Evolutionary conservation across 768 basidiomycete species (phyloP), one percentile per base, ranked within the genome.

Genomic region (Peribolospora baueri): DNA sequence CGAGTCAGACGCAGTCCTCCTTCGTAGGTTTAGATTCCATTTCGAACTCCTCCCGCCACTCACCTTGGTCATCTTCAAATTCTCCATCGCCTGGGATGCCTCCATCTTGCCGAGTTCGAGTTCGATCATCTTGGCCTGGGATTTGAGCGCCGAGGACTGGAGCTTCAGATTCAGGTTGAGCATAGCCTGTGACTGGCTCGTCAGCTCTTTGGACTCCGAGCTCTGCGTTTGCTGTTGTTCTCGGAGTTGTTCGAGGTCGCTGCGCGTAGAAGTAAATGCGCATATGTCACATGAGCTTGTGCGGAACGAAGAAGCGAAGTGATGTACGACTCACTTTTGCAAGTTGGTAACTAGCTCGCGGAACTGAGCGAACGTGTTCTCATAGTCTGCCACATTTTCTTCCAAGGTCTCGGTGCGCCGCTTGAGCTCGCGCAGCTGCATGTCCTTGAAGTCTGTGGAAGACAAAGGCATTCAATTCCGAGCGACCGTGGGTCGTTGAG

Each of bases 131-230:
- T 79, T 80, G 5, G 84, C 80, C 62, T 91, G 90, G 59, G 84
- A 83, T 74, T 91, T 93, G 40, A 81, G 74, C 0, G 82, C 87
- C 2, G 86, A 76, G 0, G 84, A 84, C 66, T 97, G 91, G 5
- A 98, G 74, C 66, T 85, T 93, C 66, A 93, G 75, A 66, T 95
- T 97, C 53, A 93, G 72, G 49, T 87, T 86, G 74, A 97, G 80
- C 73, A 95, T 81, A 3, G 84, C 82, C 3, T 90, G 90, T 0
- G 84, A 82, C 63, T 95, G 88, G 1, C 81, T 83, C 10, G 77
- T 80, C 11, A 85, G 82, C 0, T 78, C 77, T 1, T 82, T 81
- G 3, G 83, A 83, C 65, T 88, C 84, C 38, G 75, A 74, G 61
- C 85, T 82, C 1, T 82, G 84, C 0, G 79, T 81, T 63, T 84